These are phyloP conservation scores for Coprinopsis sp. DNA, from an alignment of 768 basidiomycete genomes.

Conservation along the genomic window DNA sequence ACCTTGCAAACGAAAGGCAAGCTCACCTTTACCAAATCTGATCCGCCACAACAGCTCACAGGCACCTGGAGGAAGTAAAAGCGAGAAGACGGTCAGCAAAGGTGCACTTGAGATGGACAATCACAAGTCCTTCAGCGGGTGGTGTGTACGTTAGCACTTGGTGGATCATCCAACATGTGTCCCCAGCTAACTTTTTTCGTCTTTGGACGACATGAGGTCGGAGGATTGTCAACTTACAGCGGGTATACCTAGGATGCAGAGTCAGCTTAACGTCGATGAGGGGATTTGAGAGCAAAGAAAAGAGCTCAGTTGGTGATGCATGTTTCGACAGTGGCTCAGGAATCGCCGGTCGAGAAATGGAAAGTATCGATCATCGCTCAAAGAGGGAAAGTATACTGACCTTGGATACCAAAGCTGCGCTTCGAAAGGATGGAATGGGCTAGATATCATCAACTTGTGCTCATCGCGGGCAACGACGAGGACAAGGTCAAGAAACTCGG, in stretches of 20 bases:
- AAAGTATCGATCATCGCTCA: slow-evolving; percentile 10
- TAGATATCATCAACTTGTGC: too few species aligned
- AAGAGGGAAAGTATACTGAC: not conserved
- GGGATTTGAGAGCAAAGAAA: not conserved
- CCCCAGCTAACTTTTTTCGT: slow-evolving; percentile 14
- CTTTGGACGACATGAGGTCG: not conserved
- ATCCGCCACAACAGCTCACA: too few species aligned
- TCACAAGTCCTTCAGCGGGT: slow-evolving; percentile 9
- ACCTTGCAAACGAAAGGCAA: not conserved
- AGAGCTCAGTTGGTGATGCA: slow-evolving; percentile 14
- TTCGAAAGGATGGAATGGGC: too few species aligned
- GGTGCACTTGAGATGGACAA: too few species aligned
- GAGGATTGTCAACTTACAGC: slow-evolving; percentile 1
- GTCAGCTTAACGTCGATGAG: not conserved
- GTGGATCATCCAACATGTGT: slow-evolving; percentile 8
- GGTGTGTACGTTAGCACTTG: slow-evolving; percentile 11
- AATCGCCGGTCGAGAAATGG: slow-evolving; percentile 11
- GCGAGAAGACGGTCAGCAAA: too few species aligned
- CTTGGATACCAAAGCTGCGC: not conserved
- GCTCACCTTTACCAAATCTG: not conserved
- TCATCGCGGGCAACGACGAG: slow-evolving; percentile 2
- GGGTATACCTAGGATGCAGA: not conserved
- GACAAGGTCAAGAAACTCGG: not conserved
- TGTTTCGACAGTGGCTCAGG: slow-evolving; percentile 10
- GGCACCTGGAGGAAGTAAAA: not conserved